Evolutionary conservation across 306 rosid species (phyloP), one percentile per base, ranked within the genome.

Genomic region (Sechiopsis laciniata): DNA sequence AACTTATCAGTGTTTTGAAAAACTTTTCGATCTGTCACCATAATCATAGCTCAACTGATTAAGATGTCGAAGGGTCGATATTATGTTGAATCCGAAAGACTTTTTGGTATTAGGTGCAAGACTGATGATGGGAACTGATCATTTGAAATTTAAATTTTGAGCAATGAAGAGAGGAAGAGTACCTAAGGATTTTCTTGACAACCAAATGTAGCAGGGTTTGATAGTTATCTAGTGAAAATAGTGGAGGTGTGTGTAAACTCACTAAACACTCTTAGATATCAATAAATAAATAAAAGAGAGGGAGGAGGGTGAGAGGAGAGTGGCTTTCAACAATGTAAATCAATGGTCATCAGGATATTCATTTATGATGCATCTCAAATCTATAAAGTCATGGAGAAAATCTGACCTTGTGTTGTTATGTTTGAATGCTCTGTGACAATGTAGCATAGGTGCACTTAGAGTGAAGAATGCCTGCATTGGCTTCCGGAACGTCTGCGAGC

Each of bases 401-500:
- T 19, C 35, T 22, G 13, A 24, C 26, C 46, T 70, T 52, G 58
- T 48, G 45, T 50, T 48, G 24, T 35, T 26, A 19, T 35, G 56
- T 37, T 55, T 20, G 8, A 0, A 26, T 45, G 22, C 37, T 50
- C 20, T 50, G 48, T 75, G 53, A 1, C 8, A 48, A 64, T 71
- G 69, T 89, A 95, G 99, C 84, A 80, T 95, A 77, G 99, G 99
- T 0, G 99, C 99, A n/a, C 88, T 80, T 62, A 83, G 91, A 86
- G 99, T 95, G 8, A 91, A 88, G 78, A 87, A 95, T 82, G 81
- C 80, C 75, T 95, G 99, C 78, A 62, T 89, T 80, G 83, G 88
- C 82, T 91, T 95, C 79, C 95, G 97, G 78, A 91, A 76, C 71
- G 81, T 65, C 80, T 95, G 96, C 21, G 97, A 91, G 81, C 95